These are phyloP conservation scores for Talaromyces sp. DNA, from an alignment of 2,329 filamentous ascomycete genomes.

Conservation along the genomic window DNA sequence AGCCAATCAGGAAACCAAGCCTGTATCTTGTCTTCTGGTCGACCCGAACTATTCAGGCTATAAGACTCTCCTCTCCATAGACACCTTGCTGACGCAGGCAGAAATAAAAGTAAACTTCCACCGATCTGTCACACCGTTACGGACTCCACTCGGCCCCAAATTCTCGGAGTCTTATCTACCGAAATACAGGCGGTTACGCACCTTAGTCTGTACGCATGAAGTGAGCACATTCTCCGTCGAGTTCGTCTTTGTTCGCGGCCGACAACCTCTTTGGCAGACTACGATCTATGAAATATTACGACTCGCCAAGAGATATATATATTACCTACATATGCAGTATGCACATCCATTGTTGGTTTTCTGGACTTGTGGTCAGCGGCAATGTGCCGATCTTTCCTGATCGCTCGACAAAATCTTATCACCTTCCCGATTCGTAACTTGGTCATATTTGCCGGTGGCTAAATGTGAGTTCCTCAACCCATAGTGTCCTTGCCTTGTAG, in stretches of 20 bases:
- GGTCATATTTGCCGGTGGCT: not conserved
- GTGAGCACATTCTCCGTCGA: not conserved
- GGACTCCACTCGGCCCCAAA: slow-evolving; percentile 14
- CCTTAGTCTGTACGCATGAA: not conserved
- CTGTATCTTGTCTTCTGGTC: not conserved
- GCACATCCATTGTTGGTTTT: not conserved
- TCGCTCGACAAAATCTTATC: not conserved
- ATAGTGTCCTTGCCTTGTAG: not conserved
- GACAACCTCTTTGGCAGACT: not conserved
- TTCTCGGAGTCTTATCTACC: slow-evolving; percentile 11
- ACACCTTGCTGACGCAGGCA: not conserved
- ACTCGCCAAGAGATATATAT: not conserved
- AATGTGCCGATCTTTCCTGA: not conserved
- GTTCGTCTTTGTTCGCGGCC: not conserved
- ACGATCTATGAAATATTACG: not conserved
- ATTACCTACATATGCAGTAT: not conserved
- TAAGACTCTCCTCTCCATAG: not conserved
- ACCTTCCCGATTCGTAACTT: slow-evolving; percentile 1
- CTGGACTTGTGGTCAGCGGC: not conserved
- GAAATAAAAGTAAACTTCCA: slow-evolving; percentile 1
- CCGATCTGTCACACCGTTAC: slow-evolving; percentile 14
- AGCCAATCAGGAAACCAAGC: not conserved
- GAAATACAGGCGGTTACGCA: not conserved
- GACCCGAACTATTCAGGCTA: no score
- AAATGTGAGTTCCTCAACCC: not conserved